phyloP scores from a whole-genome alignment of 139 green algal genomes.

The Tetradesmus lagerheimii region DNA sequence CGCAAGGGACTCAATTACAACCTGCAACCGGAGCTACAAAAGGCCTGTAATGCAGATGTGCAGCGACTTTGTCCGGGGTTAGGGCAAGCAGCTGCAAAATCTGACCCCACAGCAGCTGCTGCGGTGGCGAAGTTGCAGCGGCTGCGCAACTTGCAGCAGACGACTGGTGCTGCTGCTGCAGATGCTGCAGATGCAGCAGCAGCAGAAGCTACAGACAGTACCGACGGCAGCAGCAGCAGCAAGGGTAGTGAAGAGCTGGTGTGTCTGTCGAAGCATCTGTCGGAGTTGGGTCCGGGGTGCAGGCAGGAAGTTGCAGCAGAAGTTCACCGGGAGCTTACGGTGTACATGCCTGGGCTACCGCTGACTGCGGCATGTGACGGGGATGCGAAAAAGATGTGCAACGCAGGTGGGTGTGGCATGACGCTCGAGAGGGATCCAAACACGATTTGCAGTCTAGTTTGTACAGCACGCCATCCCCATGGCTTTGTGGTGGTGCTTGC shows the following conservation, averaged over 20 bases:
- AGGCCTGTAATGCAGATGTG: constrained; percentile 7
- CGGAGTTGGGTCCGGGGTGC: constrained; percentile 13
- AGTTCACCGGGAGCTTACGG: constrained; percentile 6
- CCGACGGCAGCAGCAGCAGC: background rate
- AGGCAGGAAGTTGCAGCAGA: constrained; percentile 11
- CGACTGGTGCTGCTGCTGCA: background rate
- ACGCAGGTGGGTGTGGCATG: background rate
- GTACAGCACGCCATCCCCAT: too few species aligned
- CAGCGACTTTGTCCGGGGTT: background rate
- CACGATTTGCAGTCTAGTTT: too few species aligned
- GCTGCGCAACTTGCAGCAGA: background rate
- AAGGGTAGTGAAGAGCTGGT: constrained; percentile 6
- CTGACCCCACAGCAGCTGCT: background rate
- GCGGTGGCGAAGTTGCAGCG: background rate
- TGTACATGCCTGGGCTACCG: constrained; percentile 13
- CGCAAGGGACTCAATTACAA: constrained; percentile 14
- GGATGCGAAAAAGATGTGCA: background rate
- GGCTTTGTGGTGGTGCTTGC: too few species aligned
- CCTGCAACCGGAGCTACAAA: background rate
- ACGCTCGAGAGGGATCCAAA: background rate
- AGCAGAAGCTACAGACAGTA: background rate
- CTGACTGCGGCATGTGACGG: constrained; percentile 5
- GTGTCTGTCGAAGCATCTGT: background rate
- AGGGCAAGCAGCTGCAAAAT: background rate
- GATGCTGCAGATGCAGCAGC: background rate